Evolutionary conservation across 1,284 basidiomycete genomes (phyloP).

Genomic region (Ustanciosporium gigantosporum): DNA sequence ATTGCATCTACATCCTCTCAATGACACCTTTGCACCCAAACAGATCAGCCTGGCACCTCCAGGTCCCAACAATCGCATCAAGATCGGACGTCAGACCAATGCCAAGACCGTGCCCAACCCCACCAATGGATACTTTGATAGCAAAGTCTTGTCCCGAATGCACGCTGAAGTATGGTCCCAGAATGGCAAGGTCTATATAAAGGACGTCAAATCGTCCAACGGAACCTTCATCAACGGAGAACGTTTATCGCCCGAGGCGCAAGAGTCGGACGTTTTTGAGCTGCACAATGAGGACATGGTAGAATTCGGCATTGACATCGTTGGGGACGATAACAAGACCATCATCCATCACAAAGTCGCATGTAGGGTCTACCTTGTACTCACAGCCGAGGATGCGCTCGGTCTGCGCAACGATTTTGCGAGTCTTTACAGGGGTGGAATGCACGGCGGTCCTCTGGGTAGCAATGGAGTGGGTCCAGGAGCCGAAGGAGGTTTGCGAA

Average conservation of each 20-base stretch:
- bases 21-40: conserved; percentile 94
- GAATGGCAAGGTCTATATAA: conserved; percentile 81
- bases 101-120: conserved; percentile 92
- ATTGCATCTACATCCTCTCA: conserved; percentile 78
- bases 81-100: conserved; percentile 98
- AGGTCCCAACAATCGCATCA: conserved; percentile 67
- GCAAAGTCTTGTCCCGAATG: conserved; percentile 90
- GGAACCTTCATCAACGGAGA: conserved; percentile 98
- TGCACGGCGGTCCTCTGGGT: conserved; percentile 51
- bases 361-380: conserved; percentile 85
- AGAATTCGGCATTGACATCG: conserved; percentile 98
- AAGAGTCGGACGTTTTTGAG: conserved; percentile 90
- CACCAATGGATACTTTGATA: conserved; percentile 95
- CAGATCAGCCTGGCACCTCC: conserved; percentile 80
- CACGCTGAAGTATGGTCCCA: conserved; percentile 99
- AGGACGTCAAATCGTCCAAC: conserved; percentile 96
- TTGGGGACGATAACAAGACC: conserved; percentile 96
- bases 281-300: conserved; percentile 92
- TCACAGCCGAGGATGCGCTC: conserved; percentile 78
- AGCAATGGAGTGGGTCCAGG: conserved; percentile 54
- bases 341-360: conserved; percentile 98
- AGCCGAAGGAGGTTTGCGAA: conserved; percentile 55
- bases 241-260: conserved; percentile 82
- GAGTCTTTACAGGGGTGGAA: conserved; percentile 55
- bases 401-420: conserved; percentile 58